Base-by-base conservation (phyloP, 2,329 filamentous ascomycete species). In the Helotiales sp. region DNA sequence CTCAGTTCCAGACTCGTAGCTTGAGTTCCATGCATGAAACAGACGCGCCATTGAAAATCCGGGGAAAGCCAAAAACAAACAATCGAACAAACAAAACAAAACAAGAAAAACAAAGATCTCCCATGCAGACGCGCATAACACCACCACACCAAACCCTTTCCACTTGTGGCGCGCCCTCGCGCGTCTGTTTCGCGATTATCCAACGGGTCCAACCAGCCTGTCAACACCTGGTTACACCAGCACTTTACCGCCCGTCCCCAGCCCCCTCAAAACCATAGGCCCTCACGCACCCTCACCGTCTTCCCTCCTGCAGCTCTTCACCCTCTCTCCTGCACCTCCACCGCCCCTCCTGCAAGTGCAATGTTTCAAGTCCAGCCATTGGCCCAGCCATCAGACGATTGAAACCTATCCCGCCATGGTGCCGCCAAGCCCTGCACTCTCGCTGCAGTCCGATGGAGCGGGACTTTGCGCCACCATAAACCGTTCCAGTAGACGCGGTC, bases 401-500 rank as follows among this genome's bases (percentile, higher is more conserved):
- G 65, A 71, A 70, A 67, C 30, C 11, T 49, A 30, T 32, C 50
- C 32, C 54, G 50, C 62, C 58, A 43, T 10, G 55, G 37, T 32
- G 50, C 32, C 54, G 50, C 62, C 58, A 43, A 43, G 65, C 20
- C 60, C 34, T 57, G 30, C 52, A 24, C 11, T n/a, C 43, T 49
- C 40, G n/a, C 58, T 69, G 65, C 67, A 65, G 43, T 47, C 6
- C 15, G 11, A 59, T 60, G 69, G 37, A 40, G 43, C 65, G 47
- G n/a, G n/a, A n/a, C n/a, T 55, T 64, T 66, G 61, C 68, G 60
- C 59, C 68, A 63, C 62, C 32, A 11, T 30, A 11, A 20, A 26
- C 43, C 62, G 54, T 50, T 70, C 72, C 72, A 72, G 61, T 74
- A 71, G 70, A 72, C 70, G 73, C 73, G 69, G 47, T 63, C 54